phyloP scores from a whole-genome alignment of 345 rosid genomes.

The Pistacia atlantica region DNA sequence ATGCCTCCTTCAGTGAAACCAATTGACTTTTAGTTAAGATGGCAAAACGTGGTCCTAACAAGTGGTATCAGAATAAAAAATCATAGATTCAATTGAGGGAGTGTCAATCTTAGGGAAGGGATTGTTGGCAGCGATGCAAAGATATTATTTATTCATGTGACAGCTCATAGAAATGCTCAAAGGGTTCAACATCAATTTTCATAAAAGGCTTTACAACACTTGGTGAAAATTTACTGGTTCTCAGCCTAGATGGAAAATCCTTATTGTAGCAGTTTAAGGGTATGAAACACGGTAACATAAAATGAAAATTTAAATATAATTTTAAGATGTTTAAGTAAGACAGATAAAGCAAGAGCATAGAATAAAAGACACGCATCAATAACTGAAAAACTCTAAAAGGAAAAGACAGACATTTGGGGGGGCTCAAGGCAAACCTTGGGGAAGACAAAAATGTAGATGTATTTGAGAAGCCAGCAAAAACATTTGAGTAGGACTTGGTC shows the following conservation, averaged over 20 bases:
- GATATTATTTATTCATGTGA: neutral
- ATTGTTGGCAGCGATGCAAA: neutral
- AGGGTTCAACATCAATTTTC: neutral
- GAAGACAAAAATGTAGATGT: slow-evolving; percentile 41
- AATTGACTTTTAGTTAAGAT: neutral
- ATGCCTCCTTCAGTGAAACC: neutral
- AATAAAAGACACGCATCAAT: neutral
- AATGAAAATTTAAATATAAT: no score
- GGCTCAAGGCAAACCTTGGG: slow-evolving; percentile 41
- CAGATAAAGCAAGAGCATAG: neutral
- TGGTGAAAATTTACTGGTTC: no score
- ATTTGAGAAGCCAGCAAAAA: slow-evolving; percentile 61
- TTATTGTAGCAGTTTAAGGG: no score
- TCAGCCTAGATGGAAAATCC: no score
- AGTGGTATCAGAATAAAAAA: neutral
- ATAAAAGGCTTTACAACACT: neutral
- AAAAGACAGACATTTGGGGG: neutral
- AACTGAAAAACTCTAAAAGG: neutral
- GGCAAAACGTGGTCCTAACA: neutral
- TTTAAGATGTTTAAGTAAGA: no score
- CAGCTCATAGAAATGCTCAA: neutral
- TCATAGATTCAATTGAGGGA: neutral
- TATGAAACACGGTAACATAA: no score
- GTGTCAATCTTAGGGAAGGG: neutral
- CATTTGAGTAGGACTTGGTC: slow-evolving; percentile 82